Evolutionary conservation across 805 yeast genomes (phyloP), one percentile per base, ranked within the genome.

Genomic region (Candida ponderosae): DNA sequence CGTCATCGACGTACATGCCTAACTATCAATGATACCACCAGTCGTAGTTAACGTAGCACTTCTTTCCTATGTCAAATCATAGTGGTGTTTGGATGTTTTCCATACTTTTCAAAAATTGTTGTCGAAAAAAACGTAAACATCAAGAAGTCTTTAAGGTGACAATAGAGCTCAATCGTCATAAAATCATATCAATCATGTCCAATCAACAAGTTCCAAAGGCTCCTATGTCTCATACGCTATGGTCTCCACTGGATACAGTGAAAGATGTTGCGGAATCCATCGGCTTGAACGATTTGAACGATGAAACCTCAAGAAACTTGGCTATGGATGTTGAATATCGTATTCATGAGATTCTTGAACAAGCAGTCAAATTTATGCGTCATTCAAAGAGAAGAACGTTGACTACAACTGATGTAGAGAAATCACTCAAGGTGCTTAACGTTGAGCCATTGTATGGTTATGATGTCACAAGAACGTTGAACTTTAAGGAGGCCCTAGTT

Each of bases 311-410:
- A 34, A 85, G 87, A 54, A 86, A 93, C 44, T 65, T 93, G 43
- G 97, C 99, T 6, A 93, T 93, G 98, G 99, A 93, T 57, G 94
- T 93, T n/a, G 99, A 93, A 63, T 93, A 94, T 58, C 74, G 98
- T 44, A 85, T 93, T 46, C 90, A 90, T 57, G 97, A 93, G 62
- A 84, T 93, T 29, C 66, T 94, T 42, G 98, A 93, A 57, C 95
- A 93, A 46, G 97, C 98, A 17, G 77, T 83, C 39, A 93, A 93
- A 59, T 90, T 90, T 60, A 93, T 90, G 90, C 73, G 96, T 48
- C 97, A 93, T 59, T 78, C 93, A 20, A 90, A 89, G 59, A 68
- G 97, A 33, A 81, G 83, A 42, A 73, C 84, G 0, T 63, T 93
- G 28, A 77, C 87, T 20, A 85, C 96, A 0, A 70, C 74, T 32